Conservation (phyloP, 139 green algal species). For the Closterium sp. region DNA sequence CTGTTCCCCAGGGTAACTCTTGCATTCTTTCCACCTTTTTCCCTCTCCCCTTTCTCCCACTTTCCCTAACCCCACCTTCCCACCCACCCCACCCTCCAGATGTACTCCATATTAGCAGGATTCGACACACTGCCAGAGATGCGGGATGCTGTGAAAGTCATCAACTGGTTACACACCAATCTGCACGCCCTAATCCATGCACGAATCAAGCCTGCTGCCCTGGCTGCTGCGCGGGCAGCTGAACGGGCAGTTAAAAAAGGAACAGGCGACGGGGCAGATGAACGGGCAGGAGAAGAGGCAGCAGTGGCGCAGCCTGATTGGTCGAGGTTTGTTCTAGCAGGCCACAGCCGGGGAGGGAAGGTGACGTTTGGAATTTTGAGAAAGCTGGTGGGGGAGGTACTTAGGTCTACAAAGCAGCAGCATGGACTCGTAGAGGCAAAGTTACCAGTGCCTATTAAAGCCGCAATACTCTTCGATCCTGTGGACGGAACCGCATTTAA, state of each 20-base stretch:
- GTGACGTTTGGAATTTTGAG: conserved; percentile 28
- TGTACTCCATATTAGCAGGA: conserved; percentile 21
- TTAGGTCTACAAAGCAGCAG: not conserved
- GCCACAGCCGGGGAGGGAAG: conserved; percentile 49
- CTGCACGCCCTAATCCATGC: not conserved
- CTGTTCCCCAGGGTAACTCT: too few relatives aligned
- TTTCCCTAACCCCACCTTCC: not conserved
- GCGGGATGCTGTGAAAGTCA: conserved; percentile 9
- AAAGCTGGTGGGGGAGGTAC: not conserved
- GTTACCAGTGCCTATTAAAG: conserved; percentile 11
- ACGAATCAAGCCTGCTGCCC: not conserved
- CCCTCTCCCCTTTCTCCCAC: not conserved
- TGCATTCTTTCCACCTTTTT: too few relatives aligned
- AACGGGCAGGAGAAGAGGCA: not conserved
- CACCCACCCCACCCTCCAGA: conserved; percentile 1
- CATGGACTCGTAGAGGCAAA: not conserved
- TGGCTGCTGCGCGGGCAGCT: not conserved
- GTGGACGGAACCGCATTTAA: conserved; percentile 3
- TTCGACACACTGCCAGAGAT: conserved; percentile 25
- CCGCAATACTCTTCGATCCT: conserved; percentile 28
- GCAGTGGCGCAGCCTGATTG: conserved; percentile 21
- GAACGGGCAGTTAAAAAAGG: not conserved
- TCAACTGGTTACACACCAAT: conserved; percentile 22
- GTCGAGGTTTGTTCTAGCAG: conserved; percentile 32
- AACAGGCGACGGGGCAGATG: not conserved